Conservation (phyloP, 257 asterid genomes). For the Ophiorrhiza pumila region DNA sequence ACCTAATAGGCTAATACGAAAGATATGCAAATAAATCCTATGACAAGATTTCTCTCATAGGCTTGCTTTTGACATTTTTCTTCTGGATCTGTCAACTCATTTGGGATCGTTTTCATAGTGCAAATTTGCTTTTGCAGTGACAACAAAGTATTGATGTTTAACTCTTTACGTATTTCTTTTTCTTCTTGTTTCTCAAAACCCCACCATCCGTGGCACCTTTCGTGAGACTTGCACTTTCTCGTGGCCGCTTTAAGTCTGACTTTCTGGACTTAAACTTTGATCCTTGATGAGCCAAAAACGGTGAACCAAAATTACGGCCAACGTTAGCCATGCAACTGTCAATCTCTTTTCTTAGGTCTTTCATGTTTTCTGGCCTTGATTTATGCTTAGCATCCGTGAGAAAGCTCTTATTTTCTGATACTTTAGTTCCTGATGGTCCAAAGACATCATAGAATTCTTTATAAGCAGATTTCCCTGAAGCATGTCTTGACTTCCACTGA, state of each 20-base stretch:
- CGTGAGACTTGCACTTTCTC: conserved; percentile 32
- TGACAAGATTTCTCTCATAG: too few species aligned
- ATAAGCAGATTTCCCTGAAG: conserved; percentile 63
- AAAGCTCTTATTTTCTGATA: conserved; percentile 52
- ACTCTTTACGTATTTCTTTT: conserved; percentile 20
- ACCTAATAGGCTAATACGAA: too few species aligned
- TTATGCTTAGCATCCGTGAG: conserved; percentile 46
- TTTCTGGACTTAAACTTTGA: conserved; percentile 33
- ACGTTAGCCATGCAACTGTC: conserved; percentile 47
- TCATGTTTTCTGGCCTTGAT: conserved; percentile 60
- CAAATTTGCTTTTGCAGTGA: background rate
- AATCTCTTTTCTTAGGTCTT: conserved; percentile 75
- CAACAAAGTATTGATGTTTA: conserved; percentile 13
- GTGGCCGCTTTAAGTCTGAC: conserved; percentile 34
- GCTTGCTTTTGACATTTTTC: too few species aligned
- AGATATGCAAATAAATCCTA: too few species aligned
- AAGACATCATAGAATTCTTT: conserved; percentile 67
- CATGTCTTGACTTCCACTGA: conserved; percentile 78
- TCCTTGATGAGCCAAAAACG: conserved; percentile 71
- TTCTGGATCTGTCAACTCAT: background rate
- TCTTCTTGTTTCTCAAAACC: conserved; percentile 32
- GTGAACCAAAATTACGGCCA: conserved; percentile 35
- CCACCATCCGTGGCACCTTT: conserved; percentile 19
- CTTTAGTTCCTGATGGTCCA: conserved; percentile 55
- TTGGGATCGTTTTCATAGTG: background rate